Evolutionary conservation across 768 basidiomycete genomes (phyloP), one percentile per base, ranked within the genome.

Genomic region (Roridomyces roridus): DNA sequence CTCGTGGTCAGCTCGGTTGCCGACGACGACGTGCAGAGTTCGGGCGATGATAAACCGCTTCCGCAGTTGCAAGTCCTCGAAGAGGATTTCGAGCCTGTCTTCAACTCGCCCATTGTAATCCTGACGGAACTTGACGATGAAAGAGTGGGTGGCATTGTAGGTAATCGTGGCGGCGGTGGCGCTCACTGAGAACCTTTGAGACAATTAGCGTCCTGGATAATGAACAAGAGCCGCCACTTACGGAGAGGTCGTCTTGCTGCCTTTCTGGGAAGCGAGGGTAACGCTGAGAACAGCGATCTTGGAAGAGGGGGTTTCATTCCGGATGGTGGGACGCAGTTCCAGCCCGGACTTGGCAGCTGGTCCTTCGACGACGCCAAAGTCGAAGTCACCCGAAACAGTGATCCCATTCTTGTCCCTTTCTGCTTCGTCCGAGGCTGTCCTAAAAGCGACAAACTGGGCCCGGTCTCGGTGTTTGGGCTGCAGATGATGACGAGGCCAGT

Each of bases 331-430:
- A 2, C 52, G 53, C 5, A 55, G 37, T 1, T 45, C 50, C 5
- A 66, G 49, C 5, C 75, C 75, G 9, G 24, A 43, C 8, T 51
- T 39, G 1, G 74, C 76, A n/a, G 64, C 67, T 0, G 55, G 53
- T 4, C 70, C 65, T n/a, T 81, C 78, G 5, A 87, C 64, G 34
- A 86, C 70, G 4, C 76, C 84, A 46, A 87, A 81, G 62, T 88
- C 78, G 12, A 82, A 66, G 6, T 71, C 67, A 2, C 77, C 78
- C 5, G 72, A 68, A 4, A 88, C 67, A 0, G 65, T 61, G 9
- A 86, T 68, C 1, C 81, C 83, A 42, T 85, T 72, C 48, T 83
- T 84, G 57, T 87, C 84, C 37, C 75, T 77, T 46, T 84, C 80
- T 0, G 84, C 80, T 37, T 82, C 81, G 11, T 83, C 81, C 14